These are phyloP conservation scores for Cystobasidium pallidum DNA, from an alignment of 1,284 basidiomycete genomes.

Conservation along the genomic window DNA sequence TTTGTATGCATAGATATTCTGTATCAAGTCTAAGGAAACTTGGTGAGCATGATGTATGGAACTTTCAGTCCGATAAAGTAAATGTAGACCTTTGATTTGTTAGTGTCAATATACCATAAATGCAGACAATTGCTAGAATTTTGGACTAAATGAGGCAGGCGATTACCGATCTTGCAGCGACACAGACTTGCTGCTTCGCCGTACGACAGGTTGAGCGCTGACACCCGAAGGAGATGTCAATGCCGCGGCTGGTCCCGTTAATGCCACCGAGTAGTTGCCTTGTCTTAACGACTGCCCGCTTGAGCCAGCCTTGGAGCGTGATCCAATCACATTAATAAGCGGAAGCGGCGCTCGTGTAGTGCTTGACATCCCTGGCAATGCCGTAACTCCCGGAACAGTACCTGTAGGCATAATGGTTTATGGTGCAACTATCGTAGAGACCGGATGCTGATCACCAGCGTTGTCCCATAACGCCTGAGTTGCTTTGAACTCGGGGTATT, in stretches of 20 bases:
- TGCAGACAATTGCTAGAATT: not conserved
- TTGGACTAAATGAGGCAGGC: not conserved
- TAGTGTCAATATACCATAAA: not conserved
- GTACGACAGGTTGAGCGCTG: slow-evolving; percentile 16
- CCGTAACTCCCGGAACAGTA: slow-evolving; percentile 14
- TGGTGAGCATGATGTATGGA: no score
- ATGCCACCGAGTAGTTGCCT: not conserved
- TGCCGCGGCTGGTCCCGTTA: slow-evolving; percentile 32
- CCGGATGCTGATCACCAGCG: slow-evolving; percentile 16
- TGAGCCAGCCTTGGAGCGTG: not conserved
- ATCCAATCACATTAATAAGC: not conserved
- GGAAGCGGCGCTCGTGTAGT: not conserved
- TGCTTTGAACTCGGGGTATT: not conserved
- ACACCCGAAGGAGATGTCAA: slow-evolving; percentile 26
- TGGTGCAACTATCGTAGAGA: slow-evolving; percentile 10
- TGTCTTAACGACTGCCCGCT: not conserved
- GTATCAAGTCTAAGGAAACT: no score
- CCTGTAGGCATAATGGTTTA: slow-evolving; percentile 1
- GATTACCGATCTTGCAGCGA: not conserved
- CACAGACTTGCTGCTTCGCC: not conserved
- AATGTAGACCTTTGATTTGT: not conserved
- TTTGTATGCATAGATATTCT: no score
- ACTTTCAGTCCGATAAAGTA: not conserved
- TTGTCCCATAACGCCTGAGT: slow-evolving; percentile 19
- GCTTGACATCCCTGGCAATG: slow-evolving; percentile 8